Evolutionary conservation across 2,329 filamentous ascomycete genomes (phyloP).

Genomic region (Nannizziopsis arthrosporioides): DNA sequence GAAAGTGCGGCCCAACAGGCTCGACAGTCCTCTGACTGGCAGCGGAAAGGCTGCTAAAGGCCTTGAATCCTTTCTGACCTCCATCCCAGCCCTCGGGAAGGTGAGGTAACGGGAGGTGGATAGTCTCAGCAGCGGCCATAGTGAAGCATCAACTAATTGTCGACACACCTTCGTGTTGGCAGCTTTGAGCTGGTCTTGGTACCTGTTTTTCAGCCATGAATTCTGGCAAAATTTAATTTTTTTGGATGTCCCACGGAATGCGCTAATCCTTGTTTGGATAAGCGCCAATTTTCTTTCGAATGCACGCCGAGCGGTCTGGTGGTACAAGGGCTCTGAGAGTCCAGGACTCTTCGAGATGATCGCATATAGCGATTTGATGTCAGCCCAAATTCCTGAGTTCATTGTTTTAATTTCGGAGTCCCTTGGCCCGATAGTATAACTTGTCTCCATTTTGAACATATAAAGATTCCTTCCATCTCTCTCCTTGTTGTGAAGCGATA

Average conservation of each 20-base stretch:
- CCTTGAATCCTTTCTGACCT: slow-evolving; percentile 80
- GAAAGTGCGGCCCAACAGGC: slow-evolving; percentile 93
- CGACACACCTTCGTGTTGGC: neutral
- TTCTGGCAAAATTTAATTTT: slow-evolving; percentile 1
- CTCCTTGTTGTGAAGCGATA: neutral
- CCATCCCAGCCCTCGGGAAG: slow-evolving; percentile 67
- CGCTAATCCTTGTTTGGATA: slow-evolving; percentile 11
- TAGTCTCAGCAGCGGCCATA: slow-evolving; percentile 47
- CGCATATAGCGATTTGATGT: too few species aligned
- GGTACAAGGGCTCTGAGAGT: neutral
- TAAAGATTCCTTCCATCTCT: neutral
- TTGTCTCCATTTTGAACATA: neutral
- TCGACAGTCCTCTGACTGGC: slow-evolving; percentile 81
- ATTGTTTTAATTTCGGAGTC: too few species aligned
- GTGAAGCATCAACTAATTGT: neutral
- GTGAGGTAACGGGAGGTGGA: slow-evolving; percentile 48
- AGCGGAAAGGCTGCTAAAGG: slow-evolving; percentile 61
- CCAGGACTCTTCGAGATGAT: too few species aligned
- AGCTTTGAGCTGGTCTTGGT: neutral
- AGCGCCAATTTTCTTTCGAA: neutral
- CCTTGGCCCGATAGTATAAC: too few species aligned
- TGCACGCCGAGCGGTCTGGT: neutral
- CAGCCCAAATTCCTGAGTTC: too few species aligned
- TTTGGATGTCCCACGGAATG: neutral
- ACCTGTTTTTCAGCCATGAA: neutral